Evolutionary conservation across 2,329 filamentous ascomycete species (phyloP), one percentile per base, ranked within the genome.

Genomic region (Phialemonium atrogriseum): DNA sequence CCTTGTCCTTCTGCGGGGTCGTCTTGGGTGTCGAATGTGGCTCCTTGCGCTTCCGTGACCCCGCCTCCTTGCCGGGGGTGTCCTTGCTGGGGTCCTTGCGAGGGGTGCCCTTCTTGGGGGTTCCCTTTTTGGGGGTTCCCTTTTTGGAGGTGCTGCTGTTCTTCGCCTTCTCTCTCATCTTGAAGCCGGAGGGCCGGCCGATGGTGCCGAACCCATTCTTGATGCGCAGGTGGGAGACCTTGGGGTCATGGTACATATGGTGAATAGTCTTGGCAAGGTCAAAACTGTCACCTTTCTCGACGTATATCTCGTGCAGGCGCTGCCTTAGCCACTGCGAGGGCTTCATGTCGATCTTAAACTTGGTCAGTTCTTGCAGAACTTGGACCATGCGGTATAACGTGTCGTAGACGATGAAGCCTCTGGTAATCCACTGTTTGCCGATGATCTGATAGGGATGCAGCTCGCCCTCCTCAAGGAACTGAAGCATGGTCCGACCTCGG

Each of bases 381-480:
- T 72, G 67, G 22, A 64, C 67, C 21, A 77, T 50, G 3, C 72
- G 65, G 43, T 69, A 74, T 4, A 76, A 51, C 0, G 70, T 75
- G 40, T 76, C 70, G 41, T 76, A 76, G 23, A 66, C 67, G 13
- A 54, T 50, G n/a, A 65, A 50, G 4, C 49, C 50, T 26, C 56
- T 55, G 10, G 55, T 62, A 33, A 73, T 65, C 43, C 61, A 70
- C 13, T 59, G 55, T 48, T 75, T 75, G 19, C 52, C 59, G 3
- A 75, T 56, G 8, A 76, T 60, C 46, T 77, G 72, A 35, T 69
- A 74, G 0, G 72, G 72, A 39, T 69, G 68, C 36, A 75, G 65
- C 3, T 63, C 55, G n/a, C 62, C 66, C 1, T 61, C 52, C 7
- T 60, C 50, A 5, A 76, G 51, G 34, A 72, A 76, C 26, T 67